These are phyloP conservation scores for Penicillium sp. DNA, from an alignment of 2,329 filamentous ascomycete species.

Conservation along the genomic window DNA sequence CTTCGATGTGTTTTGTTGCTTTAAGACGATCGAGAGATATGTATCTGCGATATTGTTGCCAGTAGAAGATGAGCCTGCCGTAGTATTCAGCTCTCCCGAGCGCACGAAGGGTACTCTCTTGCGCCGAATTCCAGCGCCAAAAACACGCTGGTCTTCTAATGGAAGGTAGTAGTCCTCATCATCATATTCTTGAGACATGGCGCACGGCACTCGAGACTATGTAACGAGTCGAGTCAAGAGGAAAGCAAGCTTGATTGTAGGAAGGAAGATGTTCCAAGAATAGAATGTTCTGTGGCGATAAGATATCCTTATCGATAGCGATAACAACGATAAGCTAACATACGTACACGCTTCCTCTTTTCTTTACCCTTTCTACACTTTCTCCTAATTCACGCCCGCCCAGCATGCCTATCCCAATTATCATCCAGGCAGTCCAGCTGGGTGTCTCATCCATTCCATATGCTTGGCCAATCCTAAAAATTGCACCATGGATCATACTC, in stretches of 20 bases:
- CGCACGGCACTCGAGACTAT: background rate
- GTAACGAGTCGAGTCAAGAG: background rate
- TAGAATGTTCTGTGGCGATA: slow-evolving; percentile 9
- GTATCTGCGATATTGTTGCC: slow-evolving; percentile 37
- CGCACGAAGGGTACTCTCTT: slow-evolving; percentile 62
- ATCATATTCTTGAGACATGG: slow-evolving; percentile 39
- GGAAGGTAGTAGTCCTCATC: slow-evolving; percentile 61
- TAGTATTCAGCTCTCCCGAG: slow-evolving; percentile 40
- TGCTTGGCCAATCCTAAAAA: slow-evolving; percentile 53
- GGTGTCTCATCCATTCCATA: slow-evolving; percentile 58
- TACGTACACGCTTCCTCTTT: slow-evolving; percentile 11
- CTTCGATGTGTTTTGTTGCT: slow-evolving; percentile 13
- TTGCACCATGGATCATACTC: slow-evolving; percentile 53
- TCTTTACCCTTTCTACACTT: slow-evolving; percentile 3
- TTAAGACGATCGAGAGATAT: slow-evolving; percentile 51
- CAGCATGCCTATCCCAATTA: slow-evolving; percentile 63
- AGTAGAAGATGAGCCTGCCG: slow-evolving; percentile 23
- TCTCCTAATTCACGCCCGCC: background rate
- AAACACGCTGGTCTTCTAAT: slow-evolving; percentile 59
- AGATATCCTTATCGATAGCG: slow-evolving; percentile 6
- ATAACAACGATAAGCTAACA: slow-evolving; percentile 21
- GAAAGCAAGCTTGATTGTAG: background rate
- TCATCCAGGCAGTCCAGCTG: slow-evolving; percentile 54
- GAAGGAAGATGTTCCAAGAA: background rate
- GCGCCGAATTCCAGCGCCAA: slow-evolving; percentile 63